Evolutionary conservation across 2,329 filamentous ascomycete species (phyloP).

Genomic region (Trichoderma sp.): DNA sequence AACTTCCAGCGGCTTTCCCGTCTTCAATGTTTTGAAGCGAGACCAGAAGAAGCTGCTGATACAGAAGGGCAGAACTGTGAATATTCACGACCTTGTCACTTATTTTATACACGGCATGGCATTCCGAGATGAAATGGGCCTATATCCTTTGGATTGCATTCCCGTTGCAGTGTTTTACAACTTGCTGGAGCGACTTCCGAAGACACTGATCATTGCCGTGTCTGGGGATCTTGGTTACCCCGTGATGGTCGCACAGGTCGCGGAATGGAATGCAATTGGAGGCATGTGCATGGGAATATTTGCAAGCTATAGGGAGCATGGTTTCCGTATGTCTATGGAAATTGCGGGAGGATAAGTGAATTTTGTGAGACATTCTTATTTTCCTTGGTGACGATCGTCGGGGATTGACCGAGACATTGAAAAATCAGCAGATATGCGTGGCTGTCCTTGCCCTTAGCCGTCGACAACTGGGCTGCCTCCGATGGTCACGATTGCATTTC

Average conservation of each 20-base stretch:
- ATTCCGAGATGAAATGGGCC: neutral
- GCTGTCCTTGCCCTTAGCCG: neutral
- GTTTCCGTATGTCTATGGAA: neutral
- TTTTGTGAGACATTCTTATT: neutral
- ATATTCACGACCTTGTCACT: neutral
- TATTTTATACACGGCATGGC: neutral
- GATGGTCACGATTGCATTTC: neutral
- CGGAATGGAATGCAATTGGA: neutral
- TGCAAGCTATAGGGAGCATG: neutral
- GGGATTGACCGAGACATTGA: constrained; percentile 8
- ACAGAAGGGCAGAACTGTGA: neutral
- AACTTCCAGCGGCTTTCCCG: neutral
- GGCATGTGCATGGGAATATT: neutral
- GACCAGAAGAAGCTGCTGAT: neutral
- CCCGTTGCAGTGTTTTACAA: neutral
- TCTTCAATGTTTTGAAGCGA: neutral
- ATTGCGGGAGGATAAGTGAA: neutral
- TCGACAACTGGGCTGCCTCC: neutral
- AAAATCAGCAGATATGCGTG: neutral
- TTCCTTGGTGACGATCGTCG: neutral
- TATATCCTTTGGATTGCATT: neutral
- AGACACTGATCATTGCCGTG: neutral
- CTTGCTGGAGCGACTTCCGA: neutral
- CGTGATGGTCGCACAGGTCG: neutral
- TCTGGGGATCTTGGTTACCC: neutral